phyloP scores from a whole-genome alignment of 2,329 filamentous ascomycete species.

The Tothia fuscella region DNA sequence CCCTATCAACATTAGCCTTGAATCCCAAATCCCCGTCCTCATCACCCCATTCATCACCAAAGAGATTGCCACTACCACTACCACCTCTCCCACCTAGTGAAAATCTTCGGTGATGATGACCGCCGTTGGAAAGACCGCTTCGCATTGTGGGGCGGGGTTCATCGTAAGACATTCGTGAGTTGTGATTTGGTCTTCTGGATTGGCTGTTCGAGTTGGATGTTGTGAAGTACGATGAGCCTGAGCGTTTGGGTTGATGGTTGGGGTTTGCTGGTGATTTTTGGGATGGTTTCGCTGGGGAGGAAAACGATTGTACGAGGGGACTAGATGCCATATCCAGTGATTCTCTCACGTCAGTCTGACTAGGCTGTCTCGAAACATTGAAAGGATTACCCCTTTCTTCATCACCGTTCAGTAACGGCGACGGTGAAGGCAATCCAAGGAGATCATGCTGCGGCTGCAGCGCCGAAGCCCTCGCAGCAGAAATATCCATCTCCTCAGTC shows the following conservation, averaged over 20 bases:
- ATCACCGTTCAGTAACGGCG: no score
- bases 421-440: conserved; percentile 51
- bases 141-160: conserved; percentile 20
- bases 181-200: background rate
- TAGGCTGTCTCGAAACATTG: conserved; percentile 6
- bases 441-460: conserved; percentile 50
- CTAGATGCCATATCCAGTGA: background rate
- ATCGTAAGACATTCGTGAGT: conserved; percentile 31
- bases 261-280: background rate
- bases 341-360: conserved; percentile 4
- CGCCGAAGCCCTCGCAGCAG: conserved; percentile 50
- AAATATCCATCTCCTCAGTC: conserved; percentile 91
- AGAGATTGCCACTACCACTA: conserved; percentile 21
- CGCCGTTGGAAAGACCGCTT: conserved; percentile 6
- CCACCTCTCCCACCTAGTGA: conserved; percentile 26
- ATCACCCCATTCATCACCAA: conserved; percentile 46
- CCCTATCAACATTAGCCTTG: conserved; percentile 85
- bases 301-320: conserved; percentile 11
- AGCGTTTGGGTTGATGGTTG: background rate
- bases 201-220: no score
- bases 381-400: conserved; percentile 18
- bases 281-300: background rate
- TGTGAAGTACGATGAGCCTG: background rate
- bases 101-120: conserved; percentile 31
- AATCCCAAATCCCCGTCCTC: conserved; percentile 89